These are phyloP conservation scores for Arthrobotrys megalospora DNA, from an alignment of 2,329 filamentous ascomycete genomes.

Conservation along the genomic window DNA sequence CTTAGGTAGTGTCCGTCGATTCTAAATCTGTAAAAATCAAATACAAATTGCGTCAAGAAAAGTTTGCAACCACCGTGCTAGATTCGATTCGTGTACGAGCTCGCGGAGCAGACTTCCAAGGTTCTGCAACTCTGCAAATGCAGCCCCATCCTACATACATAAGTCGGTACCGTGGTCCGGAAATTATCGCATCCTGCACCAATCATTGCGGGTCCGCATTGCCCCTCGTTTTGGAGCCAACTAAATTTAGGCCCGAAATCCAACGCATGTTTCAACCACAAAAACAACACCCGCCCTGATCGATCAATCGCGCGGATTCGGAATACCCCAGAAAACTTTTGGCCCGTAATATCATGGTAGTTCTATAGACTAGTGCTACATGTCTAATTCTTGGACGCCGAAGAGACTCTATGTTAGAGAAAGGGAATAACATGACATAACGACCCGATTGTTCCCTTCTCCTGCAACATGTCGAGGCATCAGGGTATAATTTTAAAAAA, in stretches of 20 bases:
- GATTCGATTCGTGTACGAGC: background rate
- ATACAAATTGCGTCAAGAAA: too few relatives aligned
- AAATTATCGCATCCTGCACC: conserved; percentile 10
- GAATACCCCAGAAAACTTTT: conserved; percentile 16
- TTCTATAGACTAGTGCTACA: conserved; percentile 6
- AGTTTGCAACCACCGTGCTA: too few relatives aligned
- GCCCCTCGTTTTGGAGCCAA: conserved; percentile 28
- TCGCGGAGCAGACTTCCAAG: background rate
- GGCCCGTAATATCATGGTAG: conserved; percentile 18
- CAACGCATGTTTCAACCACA: background rate
- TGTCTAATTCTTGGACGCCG: background rate
- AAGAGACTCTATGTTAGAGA: background rate
- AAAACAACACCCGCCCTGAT: conserved; percentile 15
- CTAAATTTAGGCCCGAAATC: conserved; percentile 27
- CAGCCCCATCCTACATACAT: conserved; percentile 3
- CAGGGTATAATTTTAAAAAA: conserved; percentile 42
- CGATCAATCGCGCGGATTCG: background rate
- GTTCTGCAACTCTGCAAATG: background rate
- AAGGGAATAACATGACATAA: conserved; percentile 11
- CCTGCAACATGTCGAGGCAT: background rate
- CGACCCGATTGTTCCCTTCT: conserved; percentile 1
- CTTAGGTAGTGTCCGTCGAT: background rate
- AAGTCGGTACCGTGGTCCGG: conserved; percentile 3
- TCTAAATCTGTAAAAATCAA: background rate
- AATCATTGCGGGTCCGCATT: background rate